Base-by-base conservation (phyloP, 441 rosid species). In the Pelargonium fulgidum region DNA sequence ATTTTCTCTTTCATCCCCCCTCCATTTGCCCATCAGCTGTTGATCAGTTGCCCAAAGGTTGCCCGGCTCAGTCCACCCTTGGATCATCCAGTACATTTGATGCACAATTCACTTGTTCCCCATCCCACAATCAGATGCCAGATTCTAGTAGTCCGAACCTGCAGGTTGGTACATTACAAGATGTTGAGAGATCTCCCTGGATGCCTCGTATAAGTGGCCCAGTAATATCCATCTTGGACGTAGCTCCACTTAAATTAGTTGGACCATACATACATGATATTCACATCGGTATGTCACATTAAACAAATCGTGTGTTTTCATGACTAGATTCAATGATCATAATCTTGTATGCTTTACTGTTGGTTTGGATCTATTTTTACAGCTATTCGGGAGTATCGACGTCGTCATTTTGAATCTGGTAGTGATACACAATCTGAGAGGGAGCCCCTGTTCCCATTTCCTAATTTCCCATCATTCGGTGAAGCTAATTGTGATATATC, bases 391-490 rank as follows among this genome's bases (percentile, higher is more conserved):
- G 96, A 88, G 58, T 75, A 85, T 78, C 85, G 85, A 66, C 87
- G 80, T 26, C 83, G 79, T 70, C 83, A 78, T 71, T 75, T 89
- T 70, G 87, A 85, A 85, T 81, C 83, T 22, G 74, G 85, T 70
- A 79, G 64, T 83, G 87, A 85, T 81, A 64, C 76, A 62, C 79
- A 56, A 59, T 74, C 78, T 73, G 91, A 88, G 76, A 87, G 75
- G 86, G 89, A 84, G 77, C 95, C 95, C 61, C 81, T 94, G 17
- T 92, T 94, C 74, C 81, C 87, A 52, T 81, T 86, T 76, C 85
- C 88, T 69, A 62, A 61, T 50, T 70, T 75, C 61, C 41, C 76
- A 58, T 71, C 90, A 66, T 62, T 52, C 50, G 75, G 62, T 67
- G 84, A 82, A 73, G 77, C 75, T 74, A 76, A 82, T 73, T 67